A percentile compares a stretch with the other conserved stretches of the same genome.
Conservation (phyloP, 441 rosid genomes). For the Gossypium aridum region DNA sequence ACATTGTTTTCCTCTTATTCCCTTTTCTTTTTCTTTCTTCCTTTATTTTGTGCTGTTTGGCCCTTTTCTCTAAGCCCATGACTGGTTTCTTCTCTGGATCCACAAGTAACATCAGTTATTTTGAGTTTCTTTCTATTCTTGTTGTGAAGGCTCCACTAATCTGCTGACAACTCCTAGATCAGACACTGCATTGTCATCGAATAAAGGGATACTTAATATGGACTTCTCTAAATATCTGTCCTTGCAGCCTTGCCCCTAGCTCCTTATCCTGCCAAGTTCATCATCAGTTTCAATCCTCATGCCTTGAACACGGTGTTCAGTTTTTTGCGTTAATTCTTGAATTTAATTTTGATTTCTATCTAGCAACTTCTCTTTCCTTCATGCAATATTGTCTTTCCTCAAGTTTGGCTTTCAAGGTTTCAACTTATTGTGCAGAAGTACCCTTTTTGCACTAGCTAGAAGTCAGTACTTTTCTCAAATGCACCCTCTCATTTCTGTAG, state of each 20-base stretch:
- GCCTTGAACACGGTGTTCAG: background rate
- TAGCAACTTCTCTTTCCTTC: background rate
- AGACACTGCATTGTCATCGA: background rate
- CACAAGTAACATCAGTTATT: background rate
- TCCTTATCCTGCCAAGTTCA: background rate
- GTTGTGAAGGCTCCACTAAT: background rate
- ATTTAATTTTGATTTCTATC: slow-evolving; percentile 5
- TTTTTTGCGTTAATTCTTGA: background rate
- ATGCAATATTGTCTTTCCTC: background rate
- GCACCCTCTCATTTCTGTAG: background rate
- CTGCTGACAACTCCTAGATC: background rate
- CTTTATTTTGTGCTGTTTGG: background rate
- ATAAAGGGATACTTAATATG: background rate
- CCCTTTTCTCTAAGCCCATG: background rate
- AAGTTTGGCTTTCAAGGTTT: background rate
- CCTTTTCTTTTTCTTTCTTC: background rate
- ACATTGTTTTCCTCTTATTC: background rate
- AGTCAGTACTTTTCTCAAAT: slow-evolving; percentile 5
- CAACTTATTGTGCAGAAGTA: background rate
- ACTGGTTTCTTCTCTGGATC: background rate
- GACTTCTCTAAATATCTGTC: background rate
- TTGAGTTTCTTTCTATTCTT: background rate
- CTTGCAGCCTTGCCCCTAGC: background rate
- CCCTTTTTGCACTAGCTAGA: background rate
- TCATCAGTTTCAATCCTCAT: background rate